Percentiles rank a stretch among this genome's conserved stretches.
Evolutionary conservation across 768 basidiomycete species (phyloP).

Genomic region (Rhizopogon sp.): DNA sequence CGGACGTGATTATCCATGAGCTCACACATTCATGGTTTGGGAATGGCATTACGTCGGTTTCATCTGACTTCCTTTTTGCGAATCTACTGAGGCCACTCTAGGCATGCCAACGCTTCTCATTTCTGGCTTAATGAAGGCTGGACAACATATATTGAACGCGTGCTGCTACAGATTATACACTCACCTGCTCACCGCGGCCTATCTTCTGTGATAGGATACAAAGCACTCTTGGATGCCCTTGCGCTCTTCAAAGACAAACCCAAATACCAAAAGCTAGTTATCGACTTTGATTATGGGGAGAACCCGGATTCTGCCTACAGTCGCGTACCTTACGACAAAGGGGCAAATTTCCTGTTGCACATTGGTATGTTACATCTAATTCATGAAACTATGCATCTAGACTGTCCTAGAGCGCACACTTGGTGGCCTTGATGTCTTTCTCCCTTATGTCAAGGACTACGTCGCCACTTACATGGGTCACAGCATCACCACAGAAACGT

Average conservation of each 20-base stretch:
- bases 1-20: conserved; percentile 53
- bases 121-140: conserved; percentile 54
- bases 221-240: conserved; percentile 43
- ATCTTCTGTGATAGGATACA: conserved; percentile 43
- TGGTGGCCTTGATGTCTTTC: conserved; percentile 51
- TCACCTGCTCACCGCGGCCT: conserved; percentile 46
- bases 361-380: conserved; percentile 30
- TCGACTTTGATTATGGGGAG: conserved; percentile 42
- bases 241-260: conserved; percentile 34
- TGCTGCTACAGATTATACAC: conserved; percentile 41
- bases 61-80: background rate
- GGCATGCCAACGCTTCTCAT: conserved; percentile 36
- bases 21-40: conserved; percentile 52
- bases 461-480: conserved; percentile 49
- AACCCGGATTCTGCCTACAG: conserved; percentile 46
- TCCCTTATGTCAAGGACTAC: conserved; percentile 55
- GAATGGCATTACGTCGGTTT: conserved; percentile 41
- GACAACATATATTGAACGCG: conserved; percentile 59
- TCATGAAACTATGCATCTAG: background rate
- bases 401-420: conserved; percentile 39
- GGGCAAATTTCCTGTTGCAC: conserved; percentile 52
- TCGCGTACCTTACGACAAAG: conserved; percentile 50
- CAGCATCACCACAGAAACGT: conserved; percentile 53
- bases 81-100: conserved; percentile 9
- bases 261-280: conserved; percentile 48